Percentiles rank a stretch among this genome's conserved stretches.
phyloP scores from a whole-genome alignment of 129 eudicot species.

The Centella asiatica region DNA sequence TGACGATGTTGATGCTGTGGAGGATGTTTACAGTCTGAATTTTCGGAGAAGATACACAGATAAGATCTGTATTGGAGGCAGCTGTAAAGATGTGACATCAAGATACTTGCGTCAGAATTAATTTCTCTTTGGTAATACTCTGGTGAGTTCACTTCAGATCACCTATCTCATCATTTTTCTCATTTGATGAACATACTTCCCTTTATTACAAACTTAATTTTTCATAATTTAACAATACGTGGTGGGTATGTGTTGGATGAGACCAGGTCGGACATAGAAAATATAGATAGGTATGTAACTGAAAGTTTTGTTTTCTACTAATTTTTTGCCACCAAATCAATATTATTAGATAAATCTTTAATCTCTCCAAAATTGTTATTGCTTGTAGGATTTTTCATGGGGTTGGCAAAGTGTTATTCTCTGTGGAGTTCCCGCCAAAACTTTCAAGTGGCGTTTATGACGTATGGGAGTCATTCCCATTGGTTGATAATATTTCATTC shows the following conservation, averaged over 20 bases:
- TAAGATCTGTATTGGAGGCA: not conserved
- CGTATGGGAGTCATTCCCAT: too few relatives aligned
- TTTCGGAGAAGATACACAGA: conserved; percentile 3
- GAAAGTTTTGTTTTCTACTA: conserved; percentile 1
- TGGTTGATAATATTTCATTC: too few relatives aligned
- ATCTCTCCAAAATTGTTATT: not conserved
- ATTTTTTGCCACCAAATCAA: not conserved
- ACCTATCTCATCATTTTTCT: too few relatives aligned
- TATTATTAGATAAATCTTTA: too few relatives aligned
- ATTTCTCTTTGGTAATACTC: not conserved
- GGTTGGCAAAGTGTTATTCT: not conserved
- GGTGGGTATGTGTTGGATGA: too few relatives aligned
- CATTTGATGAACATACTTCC: too few relatives aligned
- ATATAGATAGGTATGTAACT: too few relatives aligned
- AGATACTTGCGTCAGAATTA: conserved; percentile 12
- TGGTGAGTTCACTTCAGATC: not conserved
- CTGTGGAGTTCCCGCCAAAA: not conserved
- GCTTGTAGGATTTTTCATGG: conserved; percentile 6
- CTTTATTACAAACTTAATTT: too few relatives aligned
- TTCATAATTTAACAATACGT: too few relatives aligned
- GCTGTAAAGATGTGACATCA: conserved; percentile 12
- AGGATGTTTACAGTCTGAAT: conserved; percentile 5
- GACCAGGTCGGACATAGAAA: too few relatives aligned
- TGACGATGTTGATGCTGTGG: conserved; percentile 28
- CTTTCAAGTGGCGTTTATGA: not conserved